These are phyloP conservation scores for Lepidopterella palustris DNA, from an alignment of 495 filamentous ascomycete genomes.

Conservation along the genomic window DNA sequence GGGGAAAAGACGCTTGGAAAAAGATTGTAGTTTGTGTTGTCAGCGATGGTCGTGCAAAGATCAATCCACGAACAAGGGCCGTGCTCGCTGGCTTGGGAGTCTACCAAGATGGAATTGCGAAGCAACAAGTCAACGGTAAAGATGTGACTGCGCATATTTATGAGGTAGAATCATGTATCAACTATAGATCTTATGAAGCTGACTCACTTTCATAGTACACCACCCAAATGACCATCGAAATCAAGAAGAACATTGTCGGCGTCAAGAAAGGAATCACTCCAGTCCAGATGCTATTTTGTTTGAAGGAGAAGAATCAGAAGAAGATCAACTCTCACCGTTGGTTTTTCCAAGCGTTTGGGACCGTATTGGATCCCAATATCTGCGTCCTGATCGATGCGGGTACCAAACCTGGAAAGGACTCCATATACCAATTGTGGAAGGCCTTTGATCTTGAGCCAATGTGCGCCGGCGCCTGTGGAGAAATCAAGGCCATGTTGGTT, in stretches of 20 bases:
- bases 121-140: slow-evolving; percentile 94
- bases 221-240: slow-evolving; percentile 77
- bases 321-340: slow-evolving; percentile 99
- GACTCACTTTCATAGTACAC: slow-evolving; percentile 71
- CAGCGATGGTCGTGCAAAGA: slow-evolving; percentile 96
- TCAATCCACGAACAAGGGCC: slow-evolving; percentile 85
- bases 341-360: slow-evolving; percentile 98
- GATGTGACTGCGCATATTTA: slow-evolving; percentile 98
- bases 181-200: slow-evolving; percentile 1
- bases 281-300: slow-evolving; percentile 94
- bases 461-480: slow-evolving; percentile 95
- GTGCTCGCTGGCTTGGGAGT: slow-evolving; percentile 90
- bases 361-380: slow-evolving; percentile 88
- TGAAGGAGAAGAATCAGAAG: slow-evolving; percentile 99
- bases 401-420: slow-evolving; percentile 85
- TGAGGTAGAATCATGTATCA: slow-evolving; percentile 44
- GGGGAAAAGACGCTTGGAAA: slow-evolving; percentile 99
- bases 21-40: slow-evolving; percentile 99
- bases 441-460: slow-evolving; percentile 96
- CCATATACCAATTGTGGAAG: slow-evolving; percentile 97
- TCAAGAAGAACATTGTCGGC: slow-evolving; percentile 82
- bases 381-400: slow-evolving; percentile 95
- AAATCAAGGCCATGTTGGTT: slow-evolving; percentile 97
- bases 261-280: slow-evolving; percentile 70
- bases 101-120: slow-evolving; percentile 97